Evolutionary conservation across 129 eudicot genomes (phyloP), one percentile per base, ranked within the genome.

Genomic region (Deinandra increscens): DNA sequence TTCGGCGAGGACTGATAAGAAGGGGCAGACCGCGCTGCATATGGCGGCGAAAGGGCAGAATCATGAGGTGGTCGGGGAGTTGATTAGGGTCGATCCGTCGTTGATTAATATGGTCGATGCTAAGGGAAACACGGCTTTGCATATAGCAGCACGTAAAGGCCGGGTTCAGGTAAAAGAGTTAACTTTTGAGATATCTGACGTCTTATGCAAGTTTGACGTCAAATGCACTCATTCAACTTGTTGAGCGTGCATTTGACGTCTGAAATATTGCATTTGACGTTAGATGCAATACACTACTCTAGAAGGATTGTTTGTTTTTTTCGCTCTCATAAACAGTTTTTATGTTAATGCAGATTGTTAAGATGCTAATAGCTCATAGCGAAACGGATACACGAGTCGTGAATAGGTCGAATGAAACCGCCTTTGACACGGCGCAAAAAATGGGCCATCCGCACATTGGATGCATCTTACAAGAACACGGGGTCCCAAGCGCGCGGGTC

Each of bases 111-210:
- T 94, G 78, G 86, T 79, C 2, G 99, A 94, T 53, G 85, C 54
- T 0, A 94, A 94, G 84, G 96, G 97, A 23, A 94, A 94, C 68
- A 83, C 99, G 1, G 87, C 96, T 2, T 78, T 94, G 88, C 99
- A 94, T 78, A 81, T 85, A 3, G 97, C 99, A 7, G 43, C 99
- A 0, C 83, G 97, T 13, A 94, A 94, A 79, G 99, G 93, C 48
- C 85, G 96, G 54, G 77, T 61, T 76, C 91, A 85, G 97, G 99
- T 94, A 69, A 72, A 31, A 13, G 6, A n/a, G 10, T 9, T 54
- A 5, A 10, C 31, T 36, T 54, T 64, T 34, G 38, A 39, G 34
- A 37, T 39, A 3, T 39, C 23, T 31, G 51, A 39, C 41, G 68
- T 12, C 10, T n/a, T 7, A 49, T 6, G 20, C 37, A 68, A 5